Evolutionary conservation across 345 rosid genomes (phyloP), one percentile per base, ranked within the genome.

Genomic region (Lepidium africanum): DNA sequence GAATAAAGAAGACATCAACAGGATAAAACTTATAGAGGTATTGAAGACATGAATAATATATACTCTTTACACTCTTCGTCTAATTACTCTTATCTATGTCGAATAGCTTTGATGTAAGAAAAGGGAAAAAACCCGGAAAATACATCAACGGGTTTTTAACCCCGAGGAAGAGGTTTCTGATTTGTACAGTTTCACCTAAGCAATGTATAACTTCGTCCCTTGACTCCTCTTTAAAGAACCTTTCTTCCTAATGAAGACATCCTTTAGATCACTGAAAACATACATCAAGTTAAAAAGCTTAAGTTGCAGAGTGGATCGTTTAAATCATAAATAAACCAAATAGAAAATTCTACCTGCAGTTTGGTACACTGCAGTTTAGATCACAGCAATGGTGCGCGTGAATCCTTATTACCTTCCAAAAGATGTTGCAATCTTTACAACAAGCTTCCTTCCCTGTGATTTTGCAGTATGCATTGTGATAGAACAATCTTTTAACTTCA

Each of bases 311-410:
- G 17, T 48, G 10, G 43, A 54, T 37, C 11, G 12, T 2, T 5
- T 11, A 51, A 41, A 19, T 19, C 27, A 64, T 13, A 38, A 14
- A n/a, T 10, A 10, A n/a, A 35, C 21, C 13, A 37, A 46, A 9
- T 13, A 17, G 33, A 30, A 5, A 46, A 55, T 51, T 35, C 12
- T 52, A 86, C 91, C 77, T 68, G 85, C 91, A 86, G 32, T 75
- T 75, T 0, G 82, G 84, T 39, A 82, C 32, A 13, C 12, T 0
- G 68, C 91, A 82, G 33, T 38, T 55, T 3, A 60, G 27, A 54
- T 80, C 73, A 27, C 50, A 55, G 51, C 91, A 86, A 35, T 19
- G 64, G 23, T 45, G 16, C 0, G 83, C 57, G 59, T 86, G 86
- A 45, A 79, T 11, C 43, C 0, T 56, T 60, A 82, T 9, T 5